Evolutionary conservation across 2,329 filamentous ascomycete species (phyloP), one percentile per base, ranked within the genome.

Genomic region (Escovopsis sp.): DNA sequence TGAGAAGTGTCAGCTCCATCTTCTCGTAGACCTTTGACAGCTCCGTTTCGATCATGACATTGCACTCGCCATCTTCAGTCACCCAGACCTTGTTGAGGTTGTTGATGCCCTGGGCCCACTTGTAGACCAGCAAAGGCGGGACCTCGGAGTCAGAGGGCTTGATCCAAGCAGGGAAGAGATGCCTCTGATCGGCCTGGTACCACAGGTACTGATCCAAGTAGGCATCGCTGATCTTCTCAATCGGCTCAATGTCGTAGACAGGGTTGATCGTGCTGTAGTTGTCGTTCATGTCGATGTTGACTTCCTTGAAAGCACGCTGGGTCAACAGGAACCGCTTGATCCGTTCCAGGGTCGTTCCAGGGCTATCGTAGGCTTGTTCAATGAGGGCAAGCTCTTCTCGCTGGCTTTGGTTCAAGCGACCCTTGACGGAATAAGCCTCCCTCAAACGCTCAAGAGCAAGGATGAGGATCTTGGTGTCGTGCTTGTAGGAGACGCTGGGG

Each of bases 11-110:
- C 47, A 98, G 67, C 66, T 98, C 91, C 47, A 98, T 94, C 74
- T 98, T 98, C 66, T 98, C 91, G 51, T 98, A 98, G 37, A 98
- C 88, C 64, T 98, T 98, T n/a, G 91, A 95, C 3, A 98, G 68
- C 52, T 95, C 84, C 0, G 93, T 98, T 66, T 98, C 91, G 40
- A 98, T 88, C 81, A 98, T 87, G 47, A 98, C 91, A 52, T 95
- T 95, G 62, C 89, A 96, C 61, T 98, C 88, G 48, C 91, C 91
- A 53, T 96, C 82, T 36, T 85, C 77, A 15, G 84, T 84, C 55
- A 93, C 84, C 91, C 91, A 98, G 25, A 98, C 88, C 50, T 86
- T 84, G 53, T 87, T 84, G 37, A 98, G 68, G 57, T 98, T 98
- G 70, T 98, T 98, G 70, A 98, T 96, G 39, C 91, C 91, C 59